Evolutionary conservation across 108 stramenopile species (phyloP), one percentile per base, ranked within the genome.

Genomic region (Schizochytrium sp.): DNA sequence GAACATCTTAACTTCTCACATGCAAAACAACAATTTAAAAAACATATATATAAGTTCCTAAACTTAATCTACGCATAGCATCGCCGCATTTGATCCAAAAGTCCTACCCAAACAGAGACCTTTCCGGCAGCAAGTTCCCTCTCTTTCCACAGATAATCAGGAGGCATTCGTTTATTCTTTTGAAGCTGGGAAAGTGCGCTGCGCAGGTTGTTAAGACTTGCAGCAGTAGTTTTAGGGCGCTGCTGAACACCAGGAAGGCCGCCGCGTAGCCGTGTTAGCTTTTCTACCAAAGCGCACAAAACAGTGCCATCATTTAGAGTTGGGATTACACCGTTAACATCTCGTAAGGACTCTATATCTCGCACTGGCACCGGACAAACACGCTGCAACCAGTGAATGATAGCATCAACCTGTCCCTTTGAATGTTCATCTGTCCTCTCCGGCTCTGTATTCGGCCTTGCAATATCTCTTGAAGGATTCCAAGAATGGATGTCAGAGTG

Each of bases 71-170:
- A 55, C 10, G 5, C 15, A 28, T 83, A 83, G 0, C 13, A 47
- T n/a, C 53, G 47, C 10, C 38, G 53, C 50, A 83, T 83, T 5
- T 83, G 28, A 8, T n/a, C 47, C 45, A 83, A 40, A 10, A 83
- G 28, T 5, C 17, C 17, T 10, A 5, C n/a, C 50, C 47, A 55
- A 1, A 40, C 28, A 5, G 45, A 5, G 0, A 40, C 5, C 45
- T 83, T 83, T n/a, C 76, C 76, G 10, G 76, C 28, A 38, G 76
- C 76, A 42, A 83, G 47, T 42, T 83, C 76, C 40, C 76, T 83
- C n/a, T 83, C 76, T 5, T n/a, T 38, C 76, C 76, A 83, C 5
- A 83, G 28, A 5, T 55, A 53, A 10, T 83, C 53, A 55, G 76
- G 76, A 7, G 19, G 19, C 28, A 83, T 7, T 28, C n/a, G 49